Conservation (phyloP, 805 yeast genomes). For the Grigorovia yakushimaensis region DNA sequence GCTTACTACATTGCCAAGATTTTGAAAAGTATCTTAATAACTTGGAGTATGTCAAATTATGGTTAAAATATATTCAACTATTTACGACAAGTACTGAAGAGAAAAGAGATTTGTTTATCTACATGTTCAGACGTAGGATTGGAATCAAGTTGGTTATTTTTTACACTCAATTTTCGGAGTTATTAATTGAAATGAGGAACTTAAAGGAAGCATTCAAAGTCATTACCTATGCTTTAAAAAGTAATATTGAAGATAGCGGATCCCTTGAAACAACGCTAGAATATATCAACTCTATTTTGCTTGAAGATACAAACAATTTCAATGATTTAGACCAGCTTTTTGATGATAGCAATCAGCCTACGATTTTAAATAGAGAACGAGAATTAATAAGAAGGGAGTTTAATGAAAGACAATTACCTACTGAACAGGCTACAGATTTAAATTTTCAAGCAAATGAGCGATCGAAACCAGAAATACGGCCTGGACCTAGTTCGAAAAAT, state of each 20-base stretch:
- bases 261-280: not conserved
- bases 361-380: constrained; percentile 5
- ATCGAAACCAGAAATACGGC: no score
- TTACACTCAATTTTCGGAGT: constrained; percentile 67
- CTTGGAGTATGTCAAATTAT: constrained; percentile 62
- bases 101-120: constrained; percentile 63
- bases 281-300: not conserved
- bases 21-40: constrained; percentile 64
- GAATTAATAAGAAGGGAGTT: constrained; percentile 4
- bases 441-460: no score
- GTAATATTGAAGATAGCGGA: not conserved
- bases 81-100: constrained; percentile 42
- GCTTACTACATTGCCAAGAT: constrained; percentile 61
- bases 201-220: constrained; percentile 16
- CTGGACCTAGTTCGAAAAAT: no score
- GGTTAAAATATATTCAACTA: constrained; percentile 63
- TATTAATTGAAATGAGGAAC: constrained; percentile 12
- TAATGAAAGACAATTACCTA: not conserved
- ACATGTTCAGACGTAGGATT: constrained; percentile 60
- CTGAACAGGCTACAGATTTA: no score
- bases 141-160: constrained; percentile 57
- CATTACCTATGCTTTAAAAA: constrained; percentile 7
- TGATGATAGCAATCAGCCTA: not conserved
- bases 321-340: not conserved
- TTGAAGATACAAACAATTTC: not conserved